These are phyloP conservation scores for Monosiga brevicollis DNA, from an alignment of 78 protist species.

Conservation along the genomic window DNA sequence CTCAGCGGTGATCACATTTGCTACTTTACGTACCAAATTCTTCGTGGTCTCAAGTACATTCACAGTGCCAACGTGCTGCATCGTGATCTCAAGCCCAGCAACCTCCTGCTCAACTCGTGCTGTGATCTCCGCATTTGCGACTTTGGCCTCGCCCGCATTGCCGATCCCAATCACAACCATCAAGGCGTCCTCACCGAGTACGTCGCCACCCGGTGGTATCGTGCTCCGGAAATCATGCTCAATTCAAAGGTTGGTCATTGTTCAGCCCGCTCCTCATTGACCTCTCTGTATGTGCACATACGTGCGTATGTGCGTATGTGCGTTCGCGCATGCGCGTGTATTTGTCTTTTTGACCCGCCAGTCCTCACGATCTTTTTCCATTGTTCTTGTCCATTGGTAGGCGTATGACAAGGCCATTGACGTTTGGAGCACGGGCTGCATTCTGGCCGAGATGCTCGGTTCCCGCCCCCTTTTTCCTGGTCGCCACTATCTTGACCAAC, in stretches of 20 bases:
- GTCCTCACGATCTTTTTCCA: no score
- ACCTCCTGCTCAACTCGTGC: constrained; percentile 85
- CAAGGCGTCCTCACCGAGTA: constrained; percentile 61
- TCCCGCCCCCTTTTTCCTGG: constrained; percentile 60
- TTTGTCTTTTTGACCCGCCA: no score
- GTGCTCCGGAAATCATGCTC: constrained; percentile 87
- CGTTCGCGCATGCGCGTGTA: no score
- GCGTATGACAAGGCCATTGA: constrained; percentile 8
- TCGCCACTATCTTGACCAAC: constrained; percentile 23
- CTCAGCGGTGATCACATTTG: constrained; percentile 91
- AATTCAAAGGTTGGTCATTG: not conserved
- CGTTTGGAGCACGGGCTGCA: constrained; percentile 33
- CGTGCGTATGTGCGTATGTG: no score
- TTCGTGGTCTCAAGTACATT: constrained; percentile 81
- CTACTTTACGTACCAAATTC: constrained; percentile 88
- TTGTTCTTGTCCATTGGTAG: no score
- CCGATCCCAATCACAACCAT: constrained; percentile 20
- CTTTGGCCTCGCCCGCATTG: constrained; percentile 60
- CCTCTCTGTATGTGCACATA: not conserved
- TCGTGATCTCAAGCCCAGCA: constrained; percentile 83
- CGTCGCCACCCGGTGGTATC: constrained; percentile 94
- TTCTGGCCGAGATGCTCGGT: constrained; percentile 33
- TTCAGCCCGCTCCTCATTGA: constrained; percentile 1
- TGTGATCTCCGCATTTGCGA: constrained; percentile 78
- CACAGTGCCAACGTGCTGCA: constrained; percentile 32